Evolutionary conservation across 768 basidiomycete genomes (phyloP).

Genomic region (Amanita brunnescens): DNA sequence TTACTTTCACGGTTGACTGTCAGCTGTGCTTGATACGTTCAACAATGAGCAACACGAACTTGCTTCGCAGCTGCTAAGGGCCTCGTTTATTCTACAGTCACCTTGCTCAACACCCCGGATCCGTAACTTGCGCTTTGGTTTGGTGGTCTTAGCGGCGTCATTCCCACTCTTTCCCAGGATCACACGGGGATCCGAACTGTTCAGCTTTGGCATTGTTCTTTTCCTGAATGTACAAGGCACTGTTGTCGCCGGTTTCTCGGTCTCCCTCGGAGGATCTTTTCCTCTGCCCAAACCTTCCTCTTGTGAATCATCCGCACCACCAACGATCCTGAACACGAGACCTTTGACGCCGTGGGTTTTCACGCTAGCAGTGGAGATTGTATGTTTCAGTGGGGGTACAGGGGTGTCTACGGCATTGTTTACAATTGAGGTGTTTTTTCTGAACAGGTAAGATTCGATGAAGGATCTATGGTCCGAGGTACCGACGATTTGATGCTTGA

Average conservation of each 20-base stretch:
- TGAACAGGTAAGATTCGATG: not conserved
- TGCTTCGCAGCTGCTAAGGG: constrained; percentile 6
- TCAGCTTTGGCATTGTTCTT: constrained; percentile 2
- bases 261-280: not conserved
- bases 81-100: constrained; percentile 1
- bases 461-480: not conserved
- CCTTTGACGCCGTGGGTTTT: not conserved
- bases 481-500: not conserved
- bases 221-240: not conserved
- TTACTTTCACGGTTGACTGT: not conserved
- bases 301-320: not conserved
- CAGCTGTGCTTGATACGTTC: not conserved
- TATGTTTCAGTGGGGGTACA: not conserved
- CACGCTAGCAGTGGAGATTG: not conserved
- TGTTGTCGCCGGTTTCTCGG: not conserved
- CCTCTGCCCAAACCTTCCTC: not conserved
- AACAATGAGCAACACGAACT: not conserved
- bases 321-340: not conserved
- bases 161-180: constrained; percentile 1
- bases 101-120: constrained; percentile 1
- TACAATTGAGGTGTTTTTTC: not conserved
- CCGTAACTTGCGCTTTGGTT: constrained; percentile 4
- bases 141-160: constrained; percentile 1
- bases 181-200: not conserved
- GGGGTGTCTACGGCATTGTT: constrained; percentile 1